Base-by-base conservation (phyloP, 176 grass and related monocot genomes). In the Lolium perenne region DNA sequence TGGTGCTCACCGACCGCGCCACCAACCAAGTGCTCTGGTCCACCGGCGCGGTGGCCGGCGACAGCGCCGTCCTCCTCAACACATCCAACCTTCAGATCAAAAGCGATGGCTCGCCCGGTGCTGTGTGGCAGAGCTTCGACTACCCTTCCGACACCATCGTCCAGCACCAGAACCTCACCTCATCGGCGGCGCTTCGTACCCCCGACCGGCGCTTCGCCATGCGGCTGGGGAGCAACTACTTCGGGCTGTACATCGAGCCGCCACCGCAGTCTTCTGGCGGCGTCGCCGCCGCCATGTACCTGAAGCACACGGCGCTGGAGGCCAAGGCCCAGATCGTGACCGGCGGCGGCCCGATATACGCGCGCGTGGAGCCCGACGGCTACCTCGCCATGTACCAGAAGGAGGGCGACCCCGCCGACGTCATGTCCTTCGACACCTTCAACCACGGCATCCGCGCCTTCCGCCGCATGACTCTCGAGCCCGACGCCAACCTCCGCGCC, bases 341-440 rank as follows among this genome's bases (percentile, higher is more conserved):
- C 29, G 90, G 41, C 45, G 82, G 84, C 17, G 94, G 92, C 6
- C 71, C 97, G 23, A 89, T 81, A 15, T 94, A 95, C 76, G 90
- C 71, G 49, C 94, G 92, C 15, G 88, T 98, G 59, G 85, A 91
- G 53, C 71, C 93, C 38, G 85, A 88, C 22, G 97, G 97, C 6
- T 98, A 91, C 89, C 81, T 98, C 29, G 97, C 86, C 63, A 92
- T 96, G 92, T 98, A 98, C 88, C 93, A 95, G 86, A 80, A 84
- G 76, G 90, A 92, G 40, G 90, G 81, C 0, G 32, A 78, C 0
- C 97, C 90, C 7, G 90, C 82, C 5, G 97, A 98, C 56, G 86
- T 98, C 45, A 72, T 91, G 45, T 48, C 93, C 4, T 98, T 96
- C 82, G 86, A 98, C 82, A 95, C 93, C 65, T 98, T 95, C 92